Evolutionary conservation across 495 filamentous ascomycete genomes (phyloP).

Genomic region (Penicillium coprophilum): DNA sequence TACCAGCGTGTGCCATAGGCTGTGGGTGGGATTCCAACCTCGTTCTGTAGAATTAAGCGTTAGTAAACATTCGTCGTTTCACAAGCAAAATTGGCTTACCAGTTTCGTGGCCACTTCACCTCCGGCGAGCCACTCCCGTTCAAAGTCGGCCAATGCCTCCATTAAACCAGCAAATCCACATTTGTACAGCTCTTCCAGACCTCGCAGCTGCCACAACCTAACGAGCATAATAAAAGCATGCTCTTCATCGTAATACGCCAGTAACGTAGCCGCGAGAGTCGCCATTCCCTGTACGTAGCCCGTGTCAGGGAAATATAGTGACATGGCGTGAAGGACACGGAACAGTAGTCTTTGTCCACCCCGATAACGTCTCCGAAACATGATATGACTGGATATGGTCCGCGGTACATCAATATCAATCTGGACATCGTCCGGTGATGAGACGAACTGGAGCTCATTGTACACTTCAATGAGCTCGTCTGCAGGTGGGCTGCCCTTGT

Average conservation of each 20-base stretch:
- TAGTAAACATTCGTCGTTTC: neutral
- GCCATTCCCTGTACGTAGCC: conserved; percentile 99
- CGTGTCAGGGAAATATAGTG: conserved; percentile 84
- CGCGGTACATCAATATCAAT: conserved; percentile 97
- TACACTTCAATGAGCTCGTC: conserved; percentile 68
- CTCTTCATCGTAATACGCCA: conserved; percentile 97
- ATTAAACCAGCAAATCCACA: conserved; percentile 86
- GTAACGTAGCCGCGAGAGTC: conserved; percentile 82
- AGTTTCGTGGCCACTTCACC: conserved; percentile 75
- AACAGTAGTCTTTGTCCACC: conserved; percentile 91
- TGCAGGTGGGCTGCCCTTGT: conserved; percentile 60
- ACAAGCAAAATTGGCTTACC: conserved; percentile 49
- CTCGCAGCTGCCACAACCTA: conserved; percentile 83
- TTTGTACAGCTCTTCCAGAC: conserved; percentile 80
- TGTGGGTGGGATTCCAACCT: conserved; percentile 79
- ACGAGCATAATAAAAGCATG: conserved; percentile 93
- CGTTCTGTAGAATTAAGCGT: conserved; percentile 51
- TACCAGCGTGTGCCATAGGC: conserved; percentile 98
- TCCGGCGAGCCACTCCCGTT: conserved; percentile 75
- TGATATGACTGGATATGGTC: conserved; percentile 94
- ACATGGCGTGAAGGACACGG: conserved; percentile 86
- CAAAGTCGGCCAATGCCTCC: conserved; percentile 83
- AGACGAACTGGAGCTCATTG: conserved; percentile 65
- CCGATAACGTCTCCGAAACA: conserved; percentile 92
- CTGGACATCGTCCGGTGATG: conserved; percentile 89